A percentile compares a stretch with the other conserved stretches of the same genome.
Conservation (phyloP, 2,329 filamentous ascomycete genomes). For the Tolypocladium endophyticum region DNA sequence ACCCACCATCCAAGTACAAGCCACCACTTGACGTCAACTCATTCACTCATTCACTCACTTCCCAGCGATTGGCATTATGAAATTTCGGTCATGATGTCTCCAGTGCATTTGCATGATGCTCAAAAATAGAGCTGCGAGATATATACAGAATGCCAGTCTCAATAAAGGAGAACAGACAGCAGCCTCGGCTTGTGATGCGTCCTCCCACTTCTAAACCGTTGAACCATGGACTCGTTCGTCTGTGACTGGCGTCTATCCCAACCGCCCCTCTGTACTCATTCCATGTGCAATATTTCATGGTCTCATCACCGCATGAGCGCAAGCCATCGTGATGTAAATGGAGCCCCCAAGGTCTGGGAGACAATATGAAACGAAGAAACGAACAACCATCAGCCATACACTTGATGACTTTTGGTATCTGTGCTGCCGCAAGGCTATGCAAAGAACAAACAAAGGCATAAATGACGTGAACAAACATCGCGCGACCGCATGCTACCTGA, state of each 20-base stretch:
- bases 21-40: neutral
- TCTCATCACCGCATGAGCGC: neutral
- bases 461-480: neutral
- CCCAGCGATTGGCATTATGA: neutral
- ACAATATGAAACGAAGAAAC: conserved; percentile 2
- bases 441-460: neutral
- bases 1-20: neutral
- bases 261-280: neutral
- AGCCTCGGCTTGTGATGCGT: neutral
- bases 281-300: neutral
- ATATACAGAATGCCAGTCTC: neutral
- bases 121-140: neutral
- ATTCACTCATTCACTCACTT: neutral
- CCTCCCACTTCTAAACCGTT: neutral
- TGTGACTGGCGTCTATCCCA: neutral
- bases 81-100: neutral
- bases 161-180: neutral
- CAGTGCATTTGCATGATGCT: neutral
- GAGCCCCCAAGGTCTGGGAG: neutral
- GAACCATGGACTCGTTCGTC: neutral
- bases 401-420: neutral
- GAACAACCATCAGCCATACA: neutral
- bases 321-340: neutral
- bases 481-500: conserved; percentile 7
- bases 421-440: neutral